Percentiles rank a stretch among this genome's conserved stretches.
These are phyloP conservation scores for Hyaloscypha variabilis DNA, from an alignment of 495 filamentous ascomycete species.

Conservation along the genomic window DNA sequence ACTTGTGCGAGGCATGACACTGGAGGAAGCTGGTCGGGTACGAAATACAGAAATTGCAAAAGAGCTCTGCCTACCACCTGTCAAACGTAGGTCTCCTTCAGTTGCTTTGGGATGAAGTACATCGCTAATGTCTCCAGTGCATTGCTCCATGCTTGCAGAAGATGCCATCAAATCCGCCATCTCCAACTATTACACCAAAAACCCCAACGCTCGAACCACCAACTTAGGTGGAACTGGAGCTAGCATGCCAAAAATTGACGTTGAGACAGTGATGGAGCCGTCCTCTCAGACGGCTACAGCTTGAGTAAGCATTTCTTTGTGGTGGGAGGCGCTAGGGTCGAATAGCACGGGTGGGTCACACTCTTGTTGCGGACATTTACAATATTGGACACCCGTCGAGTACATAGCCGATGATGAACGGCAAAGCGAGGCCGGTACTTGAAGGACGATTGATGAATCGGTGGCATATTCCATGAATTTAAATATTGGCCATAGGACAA, in stretches of 20 bases:
- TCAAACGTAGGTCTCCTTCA: conserved; percentile 87
- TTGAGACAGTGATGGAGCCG: conserved; percentile 43
- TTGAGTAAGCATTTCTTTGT: conserved; percentile 12
- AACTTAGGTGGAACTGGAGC: conserved; percentile 73
- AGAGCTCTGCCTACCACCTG: conserved; percentile 92
- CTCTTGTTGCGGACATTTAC: not conserved
- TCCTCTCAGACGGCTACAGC: conserved; percentile 24
- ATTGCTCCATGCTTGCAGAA: conserved; percentile 99
- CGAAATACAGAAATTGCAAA: conserved; percentile 97
- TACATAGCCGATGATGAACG: not conserved
- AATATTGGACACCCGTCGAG: not conserved
- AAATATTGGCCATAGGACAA: not conserved
- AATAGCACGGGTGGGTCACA: not conserved
- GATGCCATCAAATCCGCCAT: conserved; percentile 99
- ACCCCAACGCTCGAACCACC: conserved; percentile 72
- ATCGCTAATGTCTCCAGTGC: conserved; percentile 54
- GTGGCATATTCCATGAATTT: not conserved
- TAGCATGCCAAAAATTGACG: conserved; percentile 55
- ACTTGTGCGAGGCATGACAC: conserved; percentile 91
- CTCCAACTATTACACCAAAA: conserved; percentile 96
- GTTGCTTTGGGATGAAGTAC: too few relatives aligned
- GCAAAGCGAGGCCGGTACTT: not conserved
- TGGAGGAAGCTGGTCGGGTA: conserved; percentile 88
- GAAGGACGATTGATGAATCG: not conserved
- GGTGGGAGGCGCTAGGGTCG: conserved; percentile 7